A percentile compares a stretch with the other conserved stretches of the same genome.
Evolutionary conservation across 2,329 filamentous ascomycete species (phyloP).

Genomic region (Fusarium goolgardi): DNA sequence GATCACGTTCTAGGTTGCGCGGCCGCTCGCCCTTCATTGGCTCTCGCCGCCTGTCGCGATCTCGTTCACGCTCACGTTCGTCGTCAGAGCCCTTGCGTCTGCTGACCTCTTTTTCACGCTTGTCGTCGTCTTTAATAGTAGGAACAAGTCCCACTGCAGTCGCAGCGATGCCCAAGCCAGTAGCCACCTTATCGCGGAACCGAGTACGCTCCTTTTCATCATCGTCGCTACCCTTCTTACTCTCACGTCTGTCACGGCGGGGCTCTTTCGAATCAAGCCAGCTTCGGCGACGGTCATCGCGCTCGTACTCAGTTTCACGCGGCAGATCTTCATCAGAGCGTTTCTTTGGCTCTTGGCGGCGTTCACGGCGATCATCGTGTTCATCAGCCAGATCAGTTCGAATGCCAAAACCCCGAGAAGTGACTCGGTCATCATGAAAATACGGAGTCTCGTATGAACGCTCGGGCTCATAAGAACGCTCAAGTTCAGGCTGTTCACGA

Average conservation of each 20-base stretch:
- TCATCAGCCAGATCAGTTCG: conserved; percentile 56
- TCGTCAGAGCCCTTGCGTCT: conserved; percentile 50
- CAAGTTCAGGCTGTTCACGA: conserved; percentile 56
- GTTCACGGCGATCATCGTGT: conserved; percentile 58
- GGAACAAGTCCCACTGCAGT: conserved; percentile 60
- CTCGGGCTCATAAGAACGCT: conserved; percentile 44
- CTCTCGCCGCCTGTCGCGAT: conserved; percentile 21
- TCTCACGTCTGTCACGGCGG: conserved; percentile 48
- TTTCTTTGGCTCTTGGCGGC: conserved; percentile 49
- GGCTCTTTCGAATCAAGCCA: conserved; percentile 45
- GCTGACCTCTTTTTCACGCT: conserved; percentile 50
- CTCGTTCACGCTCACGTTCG: conserved; percentile 45
- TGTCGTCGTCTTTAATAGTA: conserved; percentile 54
- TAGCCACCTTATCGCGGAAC: conserved; percentile 61
- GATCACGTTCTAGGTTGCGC: conserved; percentile 29
- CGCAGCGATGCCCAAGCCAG: conserved; percentile 62
- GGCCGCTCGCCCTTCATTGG: conserved; percentile 4
- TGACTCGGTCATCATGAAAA: conserved; percentile 61
- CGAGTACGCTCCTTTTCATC: conserved; percentile 58
- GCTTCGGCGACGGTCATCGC: conserved; percentile 47
- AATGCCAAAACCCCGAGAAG: conserved; percentile 64
- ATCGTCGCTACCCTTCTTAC: conserved; percentile 48
- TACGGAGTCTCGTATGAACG: conserved; percentile 47
- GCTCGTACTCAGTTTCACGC: conserved; percentile 47
- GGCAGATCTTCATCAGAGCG: conserved; percentile 49